Evolutionary conservation across 2,329 filamentous ascomycete species (phyloP), one percentile per base, ranked within the genome.

Genomic region (Cadophora luteo-olivacea): DNA sequence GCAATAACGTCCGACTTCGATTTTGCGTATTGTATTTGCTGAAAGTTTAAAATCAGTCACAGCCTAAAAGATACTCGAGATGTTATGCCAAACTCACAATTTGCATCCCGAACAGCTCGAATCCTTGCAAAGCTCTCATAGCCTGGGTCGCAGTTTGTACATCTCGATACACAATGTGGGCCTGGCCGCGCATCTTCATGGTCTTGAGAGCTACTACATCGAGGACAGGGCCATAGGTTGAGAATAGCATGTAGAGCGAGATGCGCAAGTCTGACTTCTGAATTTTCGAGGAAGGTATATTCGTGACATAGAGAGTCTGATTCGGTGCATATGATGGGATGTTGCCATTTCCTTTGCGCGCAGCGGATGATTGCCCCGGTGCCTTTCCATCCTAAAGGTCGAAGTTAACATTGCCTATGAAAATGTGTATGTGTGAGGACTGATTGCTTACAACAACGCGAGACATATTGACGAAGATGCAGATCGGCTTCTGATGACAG

Each of bases 1-100:
- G 93, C 89, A 70, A 99, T 89, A 29, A 92, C 91, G 79, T 97
- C 86, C 3, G 94, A 97, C 78, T 95, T 95, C 67, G 90, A 89
- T 80, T 94, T 97, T 67, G 92, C 94, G 79, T 98, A 99, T 73
- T 91, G 85, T 74, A 99, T 94, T 87, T 90, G 92, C 95, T 98
- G 66, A 45, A 69, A 54, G 25, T 22, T 22, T 5, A 38, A 4
- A 32, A 22, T 67, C 32, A 69, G 64, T 24, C 33, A 38, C 22
- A 14, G 25, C 24, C 1, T 12, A 12, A 9, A 3, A 51, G 41
- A 33, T 19, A n/a, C 29, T 25, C 38, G 29, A 29, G 29, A 29
- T 22, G 41, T 24, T 7, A 29, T 51, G 5, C 5, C 16, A 25
- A 41, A 84, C 91, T 71, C 79, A 97, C 95, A 85, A 99, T 89